phyloP scores from a whole-genome alignment of 768 basidiomycete species.

The Boletus tylopilopsis region DNA sequence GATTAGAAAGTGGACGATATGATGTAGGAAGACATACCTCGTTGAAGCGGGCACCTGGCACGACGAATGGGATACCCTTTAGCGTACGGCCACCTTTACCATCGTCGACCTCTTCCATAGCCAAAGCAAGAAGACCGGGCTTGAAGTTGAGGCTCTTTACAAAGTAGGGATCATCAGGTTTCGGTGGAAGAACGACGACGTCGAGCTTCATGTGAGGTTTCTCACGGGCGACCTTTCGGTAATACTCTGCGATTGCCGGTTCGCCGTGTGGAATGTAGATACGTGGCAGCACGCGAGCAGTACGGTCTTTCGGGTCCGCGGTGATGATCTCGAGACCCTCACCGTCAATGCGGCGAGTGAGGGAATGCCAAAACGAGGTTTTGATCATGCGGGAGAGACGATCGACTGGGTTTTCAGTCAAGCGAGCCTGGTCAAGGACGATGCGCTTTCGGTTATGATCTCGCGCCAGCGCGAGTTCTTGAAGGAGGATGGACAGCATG shows the following conservation, averaged over 20 bases:
- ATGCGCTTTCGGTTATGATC: slow-evolving; percentile 95
- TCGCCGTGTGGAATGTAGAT: slow-evolving; percentile 96
- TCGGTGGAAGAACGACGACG: slow-evolving; percentile 83
- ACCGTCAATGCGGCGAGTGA: slow-evolving; percentile 95
- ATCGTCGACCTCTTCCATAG: slow-evolving; percentile 90
- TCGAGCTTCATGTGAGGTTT: slow-evolving; percentile 94
- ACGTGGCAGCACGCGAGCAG: slow-evolving; percentile 81
- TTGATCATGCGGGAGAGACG: slow-evolving; percentile 96
- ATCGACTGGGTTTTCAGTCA: slow-evolving; percentile 97
- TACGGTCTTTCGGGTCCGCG: slow-evolving; percentile 96
- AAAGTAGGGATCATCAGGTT: slow-evolving; percentile 82
- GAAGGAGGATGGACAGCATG: slow-evolving; percentile 98
- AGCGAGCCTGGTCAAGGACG: slow-evolving; percentile 96
- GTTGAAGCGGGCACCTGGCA: slow-evolving; percentile 93
- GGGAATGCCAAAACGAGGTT: slow-evolving; percentile 96
- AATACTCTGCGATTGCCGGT: slow-evolving; percentile 93
- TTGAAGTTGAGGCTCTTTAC: slow-evolving; percentile 93
- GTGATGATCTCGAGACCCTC: slow-evolving; percentile 97
- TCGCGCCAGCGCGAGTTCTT: slow-evolving; percentile 94
- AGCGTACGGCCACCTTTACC: slow-evolving; percentile 73
- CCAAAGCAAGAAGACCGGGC: slow-evolving; percentile 90
- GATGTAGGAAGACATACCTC: slow-evolving; percentile 53
- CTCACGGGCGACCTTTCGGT: slow-evolving; percentile 81
- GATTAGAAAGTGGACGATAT: slow-evolving; percentile 3
- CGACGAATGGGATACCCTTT: slow-evolving; percentile 95